These are phyloP conservation scores for Aegilops bicornis DNA, from an alignment of 176 grass and related monocot genomes.

Conservation along the genomic window DNA sequence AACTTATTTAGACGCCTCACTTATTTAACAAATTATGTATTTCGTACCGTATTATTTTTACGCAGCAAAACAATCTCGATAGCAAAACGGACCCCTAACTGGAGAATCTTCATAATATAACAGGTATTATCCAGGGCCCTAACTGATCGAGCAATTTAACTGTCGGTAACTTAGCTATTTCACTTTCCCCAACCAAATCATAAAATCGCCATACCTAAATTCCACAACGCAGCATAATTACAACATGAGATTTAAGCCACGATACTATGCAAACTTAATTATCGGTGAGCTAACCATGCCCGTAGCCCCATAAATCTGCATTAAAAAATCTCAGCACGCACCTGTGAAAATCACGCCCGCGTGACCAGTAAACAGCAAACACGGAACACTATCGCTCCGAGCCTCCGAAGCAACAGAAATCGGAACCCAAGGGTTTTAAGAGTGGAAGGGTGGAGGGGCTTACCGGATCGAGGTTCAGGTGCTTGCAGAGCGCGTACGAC, in stretches of 20 bases:
- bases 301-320: background rate
- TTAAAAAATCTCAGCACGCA: background rate
- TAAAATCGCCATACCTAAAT: background rate
- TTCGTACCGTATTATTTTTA: background rate
- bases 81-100: background rate
- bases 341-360: no score
- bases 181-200: background rate
- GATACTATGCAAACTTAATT: background rate
- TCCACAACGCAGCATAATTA: background rate
- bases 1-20: background rate
- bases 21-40: background rate
- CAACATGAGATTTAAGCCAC: background rate
- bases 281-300: background rate
- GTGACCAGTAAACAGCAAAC: background rate
- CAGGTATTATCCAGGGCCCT: background rate
- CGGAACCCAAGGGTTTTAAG: background rate
- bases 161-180: background rate
- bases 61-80: background rate
- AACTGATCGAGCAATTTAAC: background rate
- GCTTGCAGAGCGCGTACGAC: constrained; percentile 63
- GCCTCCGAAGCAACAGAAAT: constrained; percentile 2
- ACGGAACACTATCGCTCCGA: background rate
- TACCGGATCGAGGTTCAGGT: constrained; percentile 61
- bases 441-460: background rate
- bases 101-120: background rate